Evolutionary conservation across 2,329 filamentous ascomycete species (phyloP).

Genomic region (Alternaria sp.): DNA sequence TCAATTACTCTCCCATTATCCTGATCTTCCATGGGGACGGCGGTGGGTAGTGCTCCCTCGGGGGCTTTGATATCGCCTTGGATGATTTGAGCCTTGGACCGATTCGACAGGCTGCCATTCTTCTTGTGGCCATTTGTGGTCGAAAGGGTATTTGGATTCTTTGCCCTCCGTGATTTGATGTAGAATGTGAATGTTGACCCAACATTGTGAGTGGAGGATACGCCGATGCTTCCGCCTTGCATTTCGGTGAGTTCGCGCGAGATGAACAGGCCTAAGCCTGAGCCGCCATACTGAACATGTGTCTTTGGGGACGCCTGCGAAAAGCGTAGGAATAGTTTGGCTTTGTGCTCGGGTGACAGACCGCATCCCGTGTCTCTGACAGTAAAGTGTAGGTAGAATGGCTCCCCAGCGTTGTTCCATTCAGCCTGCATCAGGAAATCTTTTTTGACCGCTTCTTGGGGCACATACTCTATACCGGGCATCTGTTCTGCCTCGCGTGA

Average conservation of each 20-base stretch:
- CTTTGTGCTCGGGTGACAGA: conserved; percentile 10
- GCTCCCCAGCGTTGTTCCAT: conserved; percentile 8
- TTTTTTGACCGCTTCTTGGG: not conserved
- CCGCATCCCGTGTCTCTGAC: conserved; percentile 16
- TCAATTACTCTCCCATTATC: not conserved
- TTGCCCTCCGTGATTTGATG: conserved; percentile 17
- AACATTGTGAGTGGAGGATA: conserved; percentile 21
- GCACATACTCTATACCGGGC: conserved; percentile 9
- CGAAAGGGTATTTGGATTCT: not conserved
- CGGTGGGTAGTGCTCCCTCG: not conserved
- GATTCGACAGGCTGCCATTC: not conserved
- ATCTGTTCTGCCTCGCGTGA: conserved; percentile 1
- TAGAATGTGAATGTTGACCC: conserved; percentile 38
- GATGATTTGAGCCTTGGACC: conserved; percentile 4
- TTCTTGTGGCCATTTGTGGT: not conserved
- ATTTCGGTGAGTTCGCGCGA: conserved; percentile 34
- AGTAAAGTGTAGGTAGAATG: conserved; percentile 13
- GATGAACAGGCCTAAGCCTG: conserved; percentile 31
- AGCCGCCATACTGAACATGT: conserved; percentile 31
- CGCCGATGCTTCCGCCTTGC: conserved; percentile 35
- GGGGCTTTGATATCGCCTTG: not conserved
- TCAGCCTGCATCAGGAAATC: conserved; percentile 2
- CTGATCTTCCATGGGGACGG: not conserved
- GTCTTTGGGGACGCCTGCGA: conserved; percentile 34
- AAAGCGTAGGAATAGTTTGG: conserved; percentile 32